Evolutionary conservation across 179 eudicot genomes (phyloP), one percentile per base, ranked within the genome.

Genomic region (Actinidia arguta): DNA sequence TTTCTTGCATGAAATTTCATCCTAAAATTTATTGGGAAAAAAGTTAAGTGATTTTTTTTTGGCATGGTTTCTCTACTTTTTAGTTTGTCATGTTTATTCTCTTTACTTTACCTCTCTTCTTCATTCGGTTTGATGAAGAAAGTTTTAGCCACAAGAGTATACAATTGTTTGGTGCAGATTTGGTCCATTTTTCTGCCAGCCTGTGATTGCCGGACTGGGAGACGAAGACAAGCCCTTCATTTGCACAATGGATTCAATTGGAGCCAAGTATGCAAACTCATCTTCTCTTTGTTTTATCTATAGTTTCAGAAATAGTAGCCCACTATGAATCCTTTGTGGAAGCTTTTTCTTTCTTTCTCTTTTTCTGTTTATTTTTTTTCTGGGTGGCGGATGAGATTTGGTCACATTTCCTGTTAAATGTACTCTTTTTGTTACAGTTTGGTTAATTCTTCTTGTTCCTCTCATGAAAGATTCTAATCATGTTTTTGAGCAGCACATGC

Each of bases 231-330:
- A 96, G 86, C 99, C 99, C 51, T 96, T 96, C 87, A 94, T 96
- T 67, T 96, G 99, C 94, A 96, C 99, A 20, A 96, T 96, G 99
- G 99, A 96, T 79, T 90, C 99, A 18, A 96, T 96, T 81, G 99
- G 99, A 85, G 99, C 99, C 61, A 96, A 96, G 99, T 96, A 94
- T 36, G 98, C 85, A 13, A 16, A 76, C 4, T 80, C 25, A 46
- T 4, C 10, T 36, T 10, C 67, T 39, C 6, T 12, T 75, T 75
- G 13, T 54, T 39, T 17, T 12, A 48, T 16, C 42, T 39, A 39
- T 39, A 39, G 42, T 39, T 39, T 39, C 42, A 39, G 42, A 39
- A 39, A 39, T 39, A 39, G 2, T 39, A 39, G 2, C 42, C 42
- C 42, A 39, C 42, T 3, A 39, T 4, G 4, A 39, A 39, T 39